These are phyloP conservation scores for Pholiota conissans DNA, from an alignment of 768 basidiomycete genomes.

Conservation along the genomic window DNA sequence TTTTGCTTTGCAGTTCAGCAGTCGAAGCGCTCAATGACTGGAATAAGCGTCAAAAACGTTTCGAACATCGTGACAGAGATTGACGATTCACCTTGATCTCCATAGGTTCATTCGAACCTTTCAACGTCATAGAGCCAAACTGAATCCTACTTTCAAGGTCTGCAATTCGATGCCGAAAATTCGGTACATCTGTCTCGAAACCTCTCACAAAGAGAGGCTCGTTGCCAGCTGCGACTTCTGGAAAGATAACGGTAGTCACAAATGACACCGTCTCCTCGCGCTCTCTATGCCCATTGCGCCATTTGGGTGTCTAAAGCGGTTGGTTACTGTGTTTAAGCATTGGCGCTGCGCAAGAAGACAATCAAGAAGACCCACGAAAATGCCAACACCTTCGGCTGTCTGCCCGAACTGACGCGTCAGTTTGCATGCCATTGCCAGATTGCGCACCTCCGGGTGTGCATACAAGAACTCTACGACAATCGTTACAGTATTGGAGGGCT, in stretches of 20 bases:
- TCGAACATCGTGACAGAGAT: too few species aligned
- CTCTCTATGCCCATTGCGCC: background rate
- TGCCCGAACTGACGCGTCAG: conserved; percentile 11
- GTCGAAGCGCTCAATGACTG: conserved; percentile 2
- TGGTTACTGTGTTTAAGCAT: too few species aligned
- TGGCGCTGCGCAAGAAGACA: too few species aligned
- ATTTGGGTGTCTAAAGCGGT: conserved; percentile 18
- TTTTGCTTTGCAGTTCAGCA: background rate
- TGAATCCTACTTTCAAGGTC: conserved; percentile 13
- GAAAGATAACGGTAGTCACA: conserved; percentile 15
- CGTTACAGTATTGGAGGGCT: conserved; percentile 4
- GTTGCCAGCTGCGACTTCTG: background rate
- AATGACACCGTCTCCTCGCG: conserved; percentile 9
- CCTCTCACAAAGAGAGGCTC: conserved; percentile 34
- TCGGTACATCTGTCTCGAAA: conserved; percentile 44
- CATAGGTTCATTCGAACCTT: conserved; percentile 6
- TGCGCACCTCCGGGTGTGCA: conserved; percentile 25
- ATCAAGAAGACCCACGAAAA: conserved; percentile 35
- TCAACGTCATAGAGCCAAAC: conserved; percentile 5
- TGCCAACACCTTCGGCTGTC: conserved; percentile 32
- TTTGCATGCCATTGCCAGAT: conserved; percentile 28
- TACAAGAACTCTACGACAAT: conserved; percentile 18
- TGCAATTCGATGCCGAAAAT: conserved; percentile 39
- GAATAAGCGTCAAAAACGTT: conserved; percentile 19
- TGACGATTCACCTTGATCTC: background rate